Evolutionary conservation across 2,329 filamentous ascomycete genomes (phyloP), one percentile per base, ranked within the genome.

Genomic region (Fusarium coffeatum): DNA sequence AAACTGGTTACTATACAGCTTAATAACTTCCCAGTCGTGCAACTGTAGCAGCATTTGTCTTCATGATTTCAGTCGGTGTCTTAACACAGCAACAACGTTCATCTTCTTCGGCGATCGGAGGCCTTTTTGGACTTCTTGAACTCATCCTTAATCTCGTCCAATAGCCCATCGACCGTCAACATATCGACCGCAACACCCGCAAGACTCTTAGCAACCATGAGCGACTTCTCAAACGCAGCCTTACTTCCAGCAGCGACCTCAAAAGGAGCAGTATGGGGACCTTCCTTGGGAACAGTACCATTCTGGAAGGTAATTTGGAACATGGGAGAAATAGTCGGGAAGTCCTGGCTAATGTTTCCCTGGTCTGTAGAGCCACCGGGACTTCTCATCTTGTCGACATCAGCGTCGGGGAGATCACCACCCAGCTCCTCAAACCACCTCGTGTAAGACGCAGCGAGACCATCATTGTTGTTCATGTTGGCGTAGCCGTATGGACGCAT

Each of bases 181-280:
- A 87, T 78, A 60, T 87, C 84, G 5, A 86, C 62, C 0, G 81
- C 85, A 1, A 83, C 81, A 5, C 83, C 83, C 3, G 84, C 84
- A 45, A 87, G 72, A 5, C 80, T 82, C 68, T 86, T 86, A 0
- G 80, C 84, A 1, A 83, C 83, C 53, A 81, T 78, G 25, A 87
- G 69, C 0, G 84, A 80, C 46, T 82, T 79, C 28, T 82, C 75
- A 58, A 86, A 86, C 0, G 84, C 83, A 18, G 80, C 79, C 25
- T 77, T 78, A 0, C 83, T 87, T 6, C 85, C 85, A 0, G 85
- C 82, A 0, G 86, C 83, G 5, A 78, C 76, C 11, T 85, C 83
- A 68, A 87, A 90, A 0, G 83, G 82, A 0, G 83, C 82, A 10
- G 82, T 89, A 63, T 87, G 87, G 20, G 86, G 86, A 0, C 84